Base-by-base conservation (phyloP, 2,329 filamentous ascomycete species). In the Arthrobotrys megalospora region DNA sequence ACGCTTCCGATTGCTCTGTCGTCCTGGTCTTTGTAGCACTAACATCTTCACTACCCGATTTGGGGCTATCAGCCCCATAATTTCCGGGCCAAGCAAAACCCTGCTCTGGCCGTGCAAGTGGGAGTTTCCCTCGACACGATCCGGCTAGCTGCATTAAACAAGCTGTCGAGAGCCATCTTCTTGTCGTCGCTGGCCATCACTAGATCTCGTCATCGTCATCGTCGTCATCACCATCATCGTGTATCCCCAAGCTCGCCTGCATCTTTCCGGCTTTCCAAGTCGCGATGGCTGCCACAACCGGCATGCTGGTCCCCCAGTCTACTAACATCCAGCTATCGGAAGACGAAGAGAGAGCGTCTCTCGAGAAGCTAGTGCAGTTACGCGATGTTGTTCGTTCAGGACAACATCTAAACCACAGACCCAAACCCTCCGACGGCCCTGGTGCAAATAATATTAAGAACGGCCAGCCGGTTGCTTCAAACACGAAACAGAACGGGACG, bases 251-350 rank as follows among this genome's bases (percentile, higher is more conserved):
- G 12, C 14, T 36, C n/a, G 21, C 7, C n/a, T 10, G 34, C 16
- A 24, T 34, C 19, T 16, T 47, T 53, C 11, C 24, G 4, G 14
- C 10, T 47, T 28, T n/a, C 36, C 50, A 5, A 52, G 19, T 14
- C 2, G 21, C 45, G 14, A 76, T 70, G 66, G 50, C 73, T 38
- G 45, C 66, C 16, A 38, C 66, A 11, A 62, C 58, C 16, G 65
- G 65, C 67, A 68, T 60, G 55, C 32, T 65, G 24, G 28, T 32
- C 41, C 48, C 73, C 32, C 73, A 52, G 21, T 62, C 48, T 62
- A 52, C 73, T 70, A 77, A 77, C 50, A 32, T 66, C n/a, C 58
- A 66, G 12, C 38, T 77, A 43, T 77, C 73, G 52, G 66, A 77
- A 63, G 45, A 77, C 1, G 66, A 77, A 7, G 73, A 77, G 34